Evolutionary conservation across 2,329 filamentous ascomycete species (phyloP).

Genomic region (Epicoccum sorghinum): DNA sequence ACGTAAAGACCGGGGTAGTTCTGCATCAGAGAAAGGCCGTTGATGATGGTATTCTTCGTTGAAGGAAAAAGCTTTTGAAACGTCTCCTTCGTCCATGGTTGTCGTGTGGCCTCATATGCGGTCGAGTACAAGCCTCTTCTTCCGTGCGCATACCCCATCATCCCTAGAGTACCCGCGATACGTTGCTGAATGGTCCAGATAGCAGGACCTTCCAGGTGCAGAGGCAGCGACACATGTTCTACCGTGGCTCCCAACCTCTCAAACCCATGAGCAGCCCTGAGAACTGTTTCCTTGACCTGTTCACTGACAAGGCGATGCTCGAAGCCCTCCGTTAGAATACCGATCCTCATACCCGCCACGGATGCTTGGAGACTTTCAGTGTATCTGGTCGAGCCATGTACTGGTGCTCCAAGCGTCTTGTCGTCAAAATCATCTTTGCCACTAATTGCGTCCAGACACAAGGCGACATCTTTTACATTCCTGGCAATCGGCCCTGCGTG

Average conservation of each 20-base stretch:
- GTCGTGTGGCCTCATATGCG: constrained; percentile 4
- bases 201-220: constrained; percentile 49
- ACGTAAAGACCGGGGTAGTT: constrained; percentile 48
- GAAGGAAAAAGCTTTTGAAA: constrained; percentile 55
- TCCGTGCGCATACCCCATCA: constrained; percentile 46
- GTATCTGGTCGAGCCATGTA: constrained; percentile 31
- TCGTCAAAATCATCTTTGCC: constrained; percentile 42
- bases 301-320: constrained; percentile 42
- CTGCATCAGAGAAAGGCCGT: constrained; percentile 49
- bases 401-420: constrained; percentile 35
- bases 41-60: constrained; percentile 56
- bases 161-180: constrained; percentile 9
- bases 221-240: constrained; percentile 34
- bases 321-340: constrained; percentile 35
- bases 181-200: constrained; percentile 44
- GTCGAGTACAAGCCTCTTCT: constrained; percentile 53
- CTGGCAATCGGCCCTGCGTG: constrained; percentile 47
- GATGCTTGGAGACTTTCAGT: constrained; percentile 19
- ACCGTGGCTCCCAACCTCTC: constrained; percentile 55
- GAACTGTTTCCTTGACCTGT: constrained; percentile 50
- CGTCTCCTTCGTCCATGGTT: constrained; percentile 29
- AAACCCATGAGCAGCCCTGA: constrained; percentile 41
- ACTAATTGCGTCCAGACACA: constrained; percentile 37
- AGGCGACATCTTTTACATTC: constrained; percentile 31
- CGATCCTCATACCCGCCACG: constrained; percentile 33